Evolutionary conservation across 768 basidiomycete species (phyloP).

Genomic region (Megacollybia marginata): DNA sequence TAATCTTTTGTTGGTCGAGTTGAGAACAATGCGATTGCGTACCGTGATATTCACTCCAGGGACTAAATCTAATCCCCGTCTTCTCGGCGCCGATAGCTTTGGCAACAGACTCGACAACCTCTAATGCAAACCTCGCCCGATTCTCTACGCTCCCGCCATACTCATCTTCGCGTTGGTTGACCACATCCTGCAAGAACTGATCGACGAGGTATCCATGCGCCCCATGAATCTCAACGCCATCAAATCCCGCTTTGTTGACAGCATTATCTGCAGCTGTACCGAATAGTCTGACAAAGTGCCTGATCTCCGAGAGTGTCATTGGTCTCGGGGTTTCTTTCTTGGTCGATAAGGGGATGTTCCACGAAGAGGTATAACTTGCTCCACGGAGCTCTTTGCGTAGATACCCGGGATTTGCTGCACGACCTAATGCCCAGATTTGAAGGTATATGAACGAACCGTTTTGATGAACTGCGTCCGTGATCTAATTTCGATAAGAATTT

Average conservation of each 20-base stretch:
- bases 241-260: constrained; percentile 34
- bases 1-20: no score
- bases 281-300: constrained; percentile 18
- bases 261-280: constrained; percentile 23
- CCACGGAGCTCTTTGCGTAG: neutral
- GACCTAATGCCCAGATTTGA: neutral
- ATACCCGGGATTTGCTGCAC: neutral
- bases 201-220: constrained; percentile 22
- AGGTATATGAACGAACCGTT: neutral
- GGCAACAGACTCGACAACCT: constrained; percentile 54
- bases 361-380: constrained; percentile 14
- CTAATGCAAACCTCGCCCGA: constrained; percentile 50
- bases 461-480: neutral
- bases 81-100: constrained; percentile 30
- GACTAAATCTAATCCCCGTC: constrained; percentile 5
- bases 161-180: constrained; percentile 60
- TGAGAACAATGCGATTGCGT: neutral
- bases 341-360: constrained; percentile 8
- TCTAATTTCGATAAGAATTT: neutral
- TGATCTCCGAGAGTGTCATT: constrained; percentile 19
- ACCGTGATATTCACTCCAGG: constrained; percentile 11
- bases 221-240: constrained; percentile 37
- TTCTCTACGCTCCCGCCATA: constrained; percentile 73
- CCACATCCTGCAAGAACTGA: constrained; percentile 23
- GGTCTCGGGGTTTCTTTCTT: constrained; percentile 3